Conservation (phyloP, 2,329 filamentous ascomycete species). For the Ustulina deusta region DNA sequence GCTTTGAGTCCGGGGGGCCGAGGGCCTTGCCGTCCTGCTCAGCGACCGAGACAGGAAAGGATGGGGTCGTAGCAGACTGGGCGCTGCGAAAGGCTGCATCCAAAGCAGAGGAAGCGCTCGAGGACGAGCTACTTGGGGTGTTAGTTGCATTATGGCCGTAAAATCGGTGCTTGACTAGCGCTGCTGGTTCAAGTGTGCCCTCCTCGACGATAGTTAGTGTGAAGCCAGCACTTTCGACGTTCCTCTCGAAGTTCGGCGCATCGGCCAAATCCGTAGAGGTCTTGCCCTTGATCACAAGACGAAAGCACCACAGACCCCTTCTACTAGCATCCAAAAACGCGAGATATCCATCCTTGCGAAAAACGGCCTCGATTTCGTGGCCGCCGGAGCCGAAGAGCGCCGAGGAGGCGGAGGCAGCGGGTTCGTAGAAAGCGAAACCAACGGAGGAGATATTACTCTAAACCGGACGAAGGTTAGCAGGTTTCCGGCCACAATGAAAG, state of each 20-base stretch:
- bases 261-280: slow-evolving; percentile 42
- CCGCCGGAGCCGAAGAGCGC: slow-evolving; percentile 60
- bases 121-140: slow-evolving; percentile 61
- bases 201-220: slow-evolving; percentile 61
- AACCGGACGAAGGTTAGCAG: slow-evolving; percentile 9
- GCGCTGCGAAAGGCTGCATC: slow-evolving; percentile 54
- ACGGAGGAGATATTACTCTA: slow-evolving; percentile 70
- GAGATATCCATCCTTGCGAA: slow-evolving; percentile 66
- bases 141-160: slow-evolving; percentile 56
- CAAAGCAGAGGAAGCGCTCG: slow-evolving; percentile 54
- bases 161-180: slow-evolving; percentile 60
- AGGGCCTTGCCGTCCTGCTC: slow-evolving; percentile 52
- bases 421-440: slow-evolving; percentile 67
- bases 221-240: slow-evolving; percentile 59
- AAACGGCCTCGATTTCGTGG: slow-evolving; percentile 63
- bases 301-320: slow-evolving; percentile 68
- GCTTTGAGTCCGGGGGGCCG: slow-evolving; percentile 51
- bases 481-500: slow-evolving; percentile 32
- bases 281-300: slow-evolving; percentile 59
- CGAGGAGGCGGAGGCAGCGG: slow-evolving; percentile 55
- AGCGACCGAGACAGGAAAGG: slow-evolving; percentile 35
- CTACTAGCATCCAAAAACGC: slow-evolving; percentile 64
- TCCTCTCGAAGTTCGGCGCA: slow-evolving; percentile 52
- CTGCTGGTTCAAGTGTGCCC: slow-evolving; percentile 63
- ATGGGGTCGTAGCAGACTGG: slow-evolving; percentile 49